A percentile compares a stretch with the other conserved stretches of the same genome.
Evolutionary conservation across 345 rosid genomes (phyloP).

Genomic region (Populus deltoides): DNA sequence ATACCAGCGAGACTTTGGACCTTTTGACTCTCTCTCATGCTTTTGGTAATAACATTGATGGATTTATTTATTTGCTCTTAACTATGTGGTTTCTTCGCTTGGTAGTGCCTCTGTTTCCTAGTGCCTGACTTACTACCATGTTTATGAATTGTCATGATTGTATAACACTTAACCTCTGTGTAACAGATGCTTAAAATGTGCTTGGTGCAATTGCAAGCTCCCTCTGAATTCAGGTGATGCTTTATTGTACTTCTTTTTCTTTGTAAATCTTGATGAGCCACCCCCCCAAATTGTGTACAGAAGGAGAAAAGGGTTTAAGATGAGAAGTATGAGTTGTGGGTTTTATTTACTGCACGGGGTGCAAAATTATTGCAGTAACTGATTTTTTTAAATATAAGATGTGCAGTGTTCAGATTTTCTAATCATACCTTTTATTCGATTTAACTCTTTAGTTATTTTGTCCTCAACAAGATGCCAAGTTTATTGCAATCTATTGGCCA

Average conservation of each 20-base stretch:
- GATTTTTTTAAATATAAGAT: background rate
- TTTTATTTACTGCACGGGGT: background rate
- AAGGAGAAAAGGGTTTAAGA: background rate
- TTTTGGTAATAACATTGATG: background rate
- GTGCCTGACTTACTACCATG: background rate
- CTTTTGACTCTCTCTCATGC: background rate
- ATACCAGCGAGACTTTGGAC: background rate
- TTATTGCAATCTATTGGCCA: background rate
- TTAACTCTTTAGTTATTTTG: background rate
- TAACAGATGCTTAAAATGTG: conserved; percentile 6
- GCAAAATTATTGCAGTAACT: background rate
- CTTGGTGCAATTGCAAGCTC: background rate
- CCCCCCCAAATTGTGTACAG: no score
- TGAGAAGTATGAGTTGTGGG: background rate
- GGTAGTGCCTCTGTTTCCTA: background rate
- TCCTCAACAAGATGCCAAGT: background rate
- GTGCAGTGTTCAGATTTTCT: background rate
- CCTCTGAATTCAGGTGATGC: conserved; percentile 11
- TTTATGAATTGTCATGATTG: background rate
- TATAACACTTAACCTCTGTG: background rate
- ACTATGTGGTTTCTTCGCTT: background rate
- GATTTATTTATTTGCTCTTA: background rate
- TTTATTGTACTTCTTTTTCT: background rate
- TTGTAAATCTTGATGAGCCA: background rate
- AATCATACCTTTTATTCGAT: background rate